Conservation (phyloP, 176 grass and related monocot genomes). For the Dendrocalamus sinicus region DNA sequence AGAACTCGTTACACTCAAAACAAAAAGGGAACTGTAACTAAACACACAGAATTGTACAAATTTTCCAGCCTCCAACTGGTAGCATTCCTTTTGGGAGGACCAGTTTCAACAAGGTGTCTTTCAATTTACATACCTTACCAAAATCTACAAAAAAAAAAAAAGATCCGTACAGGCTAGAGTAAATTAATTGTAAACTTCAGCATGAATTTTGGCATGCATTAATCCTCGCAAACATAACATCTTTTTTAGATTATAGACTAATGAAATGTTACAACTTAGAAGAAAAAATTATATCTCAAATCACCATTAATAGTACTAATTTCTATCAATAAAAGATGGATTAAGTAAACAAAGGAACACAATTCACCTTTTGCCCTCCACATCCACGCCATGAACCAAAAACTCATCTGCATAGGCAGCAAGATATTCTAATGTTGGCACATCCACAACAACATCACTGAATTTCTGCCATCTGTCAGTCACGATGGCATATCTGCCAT, state of each 20-base stretch:
- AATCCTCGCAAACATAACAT: background rate
- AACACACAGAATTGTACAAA: background rate
- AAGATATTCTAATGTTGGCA: slow-evolving; percentile 65
- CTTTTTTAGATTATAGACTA: background rate
- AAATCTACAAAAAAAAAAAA: background rate
- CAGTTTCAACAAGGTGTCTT: background rate
- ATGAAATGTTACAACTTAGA: background rate
- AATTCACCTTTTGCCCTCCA: slow-evolving; percentile 87
- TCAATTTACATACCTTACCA: background rate
- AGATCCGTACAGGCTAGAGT: background rate
- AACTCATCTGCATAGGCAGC: slow-evolving; percentile 88
- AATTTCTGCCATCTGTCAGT: slow-evolving; percentile 98
- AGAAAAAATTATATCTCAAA: slow-evolving; percentile 2
- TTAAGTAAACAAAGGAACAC: slow-evolving; percentile 31
- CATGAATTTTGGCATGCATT: background rate
- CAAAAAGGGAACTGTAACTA: background rate
- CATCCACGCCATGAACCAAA: slow-evolving; percentile 98
- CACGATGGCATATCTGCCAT: slow-evolving; percentile 85
- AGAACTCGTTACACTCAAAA: background rate
- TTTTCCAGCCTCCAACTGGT: background rate
- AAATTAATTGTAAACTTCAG: background rate
- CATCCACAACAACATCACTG: slow-evolving; percentile 75
- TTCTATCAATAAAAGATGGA: slow-evolving; percentile 24
- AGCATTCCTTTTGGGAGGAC: background rate
- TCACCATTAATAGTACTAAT: background rate